These are phyloP conservation scores for Rhizopogon vinicolor DNA, from an alignment of 768 basidiomycete species.

Conservation along the genomic window DNA sequence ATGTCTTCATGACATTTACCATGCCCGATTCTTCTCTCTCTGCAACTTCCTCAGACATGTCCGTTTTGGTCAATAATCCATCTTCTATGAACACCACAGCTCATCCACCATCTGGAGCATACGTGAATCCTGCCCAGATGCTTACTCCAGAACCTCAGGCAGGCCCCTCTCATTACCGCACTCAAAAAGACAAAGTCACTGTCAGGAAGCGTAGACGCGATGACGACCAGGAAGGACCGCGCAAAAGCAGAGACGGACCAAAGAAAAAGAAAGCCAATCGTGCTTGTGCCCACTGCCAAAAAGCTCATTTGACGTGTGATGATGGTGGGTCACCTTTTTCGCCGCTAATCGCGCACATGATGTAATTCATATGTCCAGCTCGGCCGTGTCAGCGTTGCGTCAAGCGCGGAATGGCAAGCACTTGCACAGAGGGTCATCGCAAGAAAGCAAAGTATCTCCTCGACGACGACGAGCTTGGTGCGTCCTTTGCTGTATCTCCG, in stretches of 20 bases:
- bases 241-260: slow-evolving; percentile 67
- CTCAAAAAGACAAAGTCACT: slow-evolving; percentile 36
- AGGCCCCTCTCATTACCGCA: slow-evolving; percentile 16
- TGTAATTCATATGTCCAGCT: slow-evolving; percentile 40
- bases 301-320: slow-evolving; percentile 97
- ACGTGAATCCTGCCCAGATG: slow-evolving; percentile 41
- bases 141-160: slow-evolving; percentile 32
- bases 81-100: slow-evolving; percentile 10
- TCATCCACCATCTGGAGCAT: slow-evolving; percentile 20
- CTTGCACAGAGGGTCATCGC: slow-evolving; percentile 90
- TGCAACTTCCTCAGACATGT: slow-evolving; percentile 3
- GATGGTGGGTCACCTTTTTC: slow-evolving; percentile 62
- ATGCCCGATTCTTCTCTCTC: slow-evolving; percentile 1
- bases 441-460: slow-evolving; percentile 98
- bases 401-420: slow-evolving; percentile 85
- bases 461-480: slow-evolving; percentile 90
- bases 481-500: slow-evolving; percentile 16
- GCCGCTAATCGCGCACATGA: slow-evolving; percentile 9
- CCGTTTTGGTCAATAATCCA: slow-evolving; percentile 5
- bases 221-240: slow-evolving; percentile 51
- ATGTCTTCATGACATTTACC: slow-evolving; percentile 11
- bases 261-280: slow-evolving; percentile 95
- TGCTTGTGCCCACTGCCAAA: slow-evolving; percentile 95
- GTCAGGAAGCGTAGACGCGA: slow-evolving; percentile 58
- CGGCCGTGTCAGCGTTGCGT: slow-evolving; percentile 95